A percentile compares a stretch with the other conserved stretches of the same genome.
These are phyloP conservation scores for Pythium brassicae DNA, from an alignment of 352 stramenopile genomes.

Conservation along the genomic window DNA sequence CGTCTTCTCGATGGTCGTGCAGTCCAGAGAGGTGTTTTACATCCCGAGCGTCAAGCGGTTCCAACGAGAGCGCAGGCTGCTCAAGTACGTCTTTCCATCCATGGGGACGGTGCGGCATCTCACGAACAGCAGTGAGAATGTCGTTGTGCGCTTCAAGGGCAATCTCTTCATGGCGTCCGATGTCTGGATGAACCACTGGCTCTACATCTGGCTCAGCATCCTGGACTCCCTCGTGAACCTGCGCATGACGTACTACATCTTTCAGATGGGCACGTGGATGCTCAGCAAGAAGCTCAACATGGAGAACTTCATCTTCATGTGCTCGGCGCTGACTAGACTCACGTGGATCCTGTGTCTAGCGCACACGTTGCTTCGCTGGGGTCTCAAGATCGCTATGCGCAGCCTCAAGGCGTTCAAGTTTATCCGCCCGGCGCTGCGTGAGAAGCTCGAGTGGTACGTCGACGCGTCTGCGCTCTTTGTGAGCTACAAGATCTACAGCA, in stretches of 20 bases:
- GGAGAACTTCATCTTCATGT: constrained; percentile 53
- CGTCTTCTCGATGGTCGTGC: constrained; percentile 31
- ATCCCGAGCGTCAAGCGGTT: constrained; percentile 29
- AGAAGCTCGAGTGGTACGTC: constrained; percentile 38
- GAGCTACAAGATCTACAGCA: constrained; percentile 50
- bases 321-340: constrained; percentile 31
- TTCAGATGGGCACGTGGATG: constrained; percentile 48
- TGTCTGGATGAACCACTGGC: constrained; percentile 69
- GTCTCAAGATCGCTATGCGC: constrained; percentile 21
- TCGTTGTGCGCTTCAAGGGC: constrained; percentile 38
- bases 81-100: constrained; percentile 27
- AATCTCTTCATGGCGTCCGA: constrained; percentile 45
- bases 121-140: neutral
- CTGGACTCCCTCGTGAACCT: constrained; percentile 35
- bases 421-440: constrained; percentile 6
- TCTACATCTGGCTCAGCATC: constrained; percentile 57
- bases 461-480: constrained; percentile 39
- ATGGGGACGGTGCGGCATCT: constrained; percentile 12
- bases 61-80: constrained; percentile 8
- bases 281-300: constrained; percentile 34
- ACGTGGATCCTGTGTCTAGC: constrained; percentile 52
- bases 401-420: constrained; percentile 21
- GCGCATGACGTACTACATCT: constrained; percentile 36
- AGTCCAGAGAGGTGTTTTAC: constrained; percentile 30
- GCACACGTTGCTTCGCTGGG: constrained; percentile 25